A percentile compares a stretch with the other conserved stretches of the same genome.
Evolutionary conservation across 1,284 basidiomycete genomes (phyloP).

Genomic region (Psilocybe mexicana): DNA sequence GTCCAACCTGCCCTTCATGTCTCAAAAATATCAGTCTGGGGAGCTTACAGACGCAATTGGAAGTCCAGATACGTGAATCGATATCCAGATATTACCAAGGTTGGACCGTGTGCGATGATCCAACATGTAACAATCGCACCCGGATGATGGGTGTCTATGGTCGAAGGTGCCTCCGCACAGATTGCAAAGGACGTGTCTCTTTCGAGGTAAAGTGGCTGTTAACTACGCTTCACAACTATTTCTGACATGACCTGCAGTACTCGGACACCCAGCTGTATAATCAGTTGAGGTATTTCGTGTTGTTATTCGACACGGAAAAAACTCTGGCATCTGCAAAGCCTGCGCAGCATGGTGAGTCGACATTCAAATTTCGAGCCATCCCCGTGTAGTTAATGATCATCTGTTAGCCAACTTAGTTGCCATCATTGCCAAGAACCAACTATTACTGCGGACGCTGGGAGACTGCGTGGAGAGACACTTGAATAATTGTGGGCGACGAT

Average conservation of each 20-base stretch:
- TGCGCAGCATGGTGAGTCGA: slow-evolving; percentile 47
- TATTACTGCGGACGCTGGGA: slow-evolving; percentile 53
- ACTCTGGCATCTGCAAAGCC: slow-evolving; percentile 51
- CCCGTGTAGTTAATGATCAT: background rate
- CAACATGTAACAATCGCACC: slow-evolving; percentile 82
- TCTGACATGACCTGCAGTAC: slow-evolving; percentile 55
- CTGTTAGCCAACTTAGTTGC: slow-evolving; percentile 56
- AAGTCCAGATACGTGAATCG: slow-evolving; percentile 77
- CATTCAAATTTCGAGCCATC: background rate
- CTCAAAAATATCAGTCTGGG: slow-evolving; percentile 49
- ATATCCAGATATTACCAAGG: slow-evolving; percentile 88
- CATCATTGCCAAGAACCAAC: slow-evolving; percentile 49
- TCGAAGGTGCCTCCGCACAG: slow-evolving; percentile 68
- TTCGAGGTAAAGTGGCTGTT: slow-evolving; percentile 64
- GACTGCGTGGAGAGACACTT: slow-evolving; percentile 76
- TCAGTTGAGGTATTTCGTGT: slow-evolving; percentile 81
- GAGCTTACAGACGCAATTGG: slow-evolving; percentile 83
- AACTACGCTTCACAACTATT: background rate
- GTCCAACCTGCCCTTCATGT: slow-evolving; percentile 67
- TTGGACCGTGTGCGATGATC: slow-evolving; percentile 88
- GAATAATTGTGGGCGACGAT: slow-evolving; percentile 81
- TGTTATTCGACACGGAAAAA: slow-evolving; percentile 76
- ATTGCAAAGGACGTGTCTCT: slow-evolving; percentile 68
- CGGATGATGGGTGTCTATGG: slow-evolving; percentile 93
- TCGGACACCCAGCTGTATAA: slow-evolving; percentile 83